These are phyloP conservation scores for Oryza coarctata DNA, from an alignment of 176 grass and related monocot species.

Conservation along the genomic window DNA sequence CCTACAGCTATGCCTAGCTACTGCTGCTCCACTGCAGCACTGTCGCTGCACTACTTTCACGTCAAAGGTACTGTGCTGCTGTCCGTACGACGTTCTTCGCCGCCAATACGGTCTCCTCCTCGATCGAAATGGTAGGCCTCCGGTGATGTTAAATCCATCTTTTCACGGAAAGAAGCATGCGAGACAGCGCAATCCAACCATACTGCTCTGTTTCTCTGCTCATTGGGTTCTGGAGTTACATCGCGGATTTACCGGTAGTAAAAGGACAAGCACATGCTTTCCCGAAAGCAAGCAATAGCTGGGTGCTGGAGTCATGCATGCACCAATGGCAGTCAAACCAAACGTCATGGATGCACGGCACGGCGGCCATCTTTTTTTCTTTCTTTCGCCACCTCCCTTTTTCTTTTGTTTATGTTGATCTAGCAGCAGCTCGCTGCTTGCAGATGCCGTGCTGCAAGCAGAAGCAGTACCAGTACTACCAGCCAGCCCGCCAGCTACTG, in stretches of 20 bases:
- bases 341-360: conserved; percentile 15
- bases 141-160: neutral
- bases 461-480: neutral
- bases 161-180: neutral
- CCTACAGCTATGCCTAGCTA: too few relatives aligned
- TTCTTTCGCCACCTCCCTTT: neutral
- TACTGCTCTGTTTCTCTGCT: neutral
- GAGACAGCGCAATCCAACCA: neutral
- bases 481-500: neutral
- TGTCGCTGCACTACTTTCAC: neutral
- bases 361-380: neutral
- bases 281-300: neutral
- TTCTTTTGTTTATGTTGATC: neutral
- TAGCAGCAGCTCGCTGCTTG: neutral
- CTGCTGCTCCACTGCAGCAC: too few relatives aligned
- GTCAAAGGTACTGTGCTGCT: neutral
- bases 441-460: neutral
- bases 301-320: too few relatives aligned
- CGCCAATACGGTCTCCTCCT: neutral
- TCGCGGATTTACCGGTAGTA: neutral
- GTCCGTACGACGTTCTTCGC: neutral
- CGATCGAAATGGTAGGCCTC: neutral
- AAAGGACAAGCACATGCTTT: neutral
- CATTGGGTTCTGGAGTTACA: neutral
- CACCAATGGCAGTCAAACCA: neutral